Evolutionary conservation across 306 rosid genomes (phyloP).

Genomic region (Chamaecrista fasciculata): DNA sequence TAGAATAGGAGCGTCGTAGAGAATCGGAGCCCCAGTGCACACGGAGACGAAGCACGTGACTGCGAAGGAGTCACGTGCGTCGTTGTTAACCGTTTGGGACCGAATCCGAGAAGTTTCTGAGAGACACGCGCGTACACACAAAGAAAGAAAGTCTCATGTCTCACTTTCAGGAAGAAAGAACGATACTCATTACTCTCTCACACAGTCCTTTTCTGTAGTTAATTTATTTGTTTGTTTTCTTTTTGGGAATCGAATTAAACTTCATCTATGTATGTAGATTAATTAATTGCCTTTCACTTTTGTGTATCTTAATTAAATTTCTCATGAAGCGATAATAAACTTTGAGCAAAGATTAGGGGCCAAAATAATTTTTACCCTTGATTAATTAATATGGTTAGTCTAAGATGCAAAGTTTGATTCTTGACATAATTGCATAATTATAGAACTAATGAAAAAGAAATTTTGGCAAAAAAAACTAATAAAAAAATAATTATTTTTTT

Average conservation of each 20-base stretch:
- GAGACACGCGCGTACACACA: not conserved
- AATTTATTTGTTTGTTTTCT: not conserved
- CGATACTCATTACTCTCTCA: not conserved
- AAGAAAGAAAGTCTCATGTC: constrained; percentile 5
- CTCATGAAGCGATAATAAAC: too few species aligned
- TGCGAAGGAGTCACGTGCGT: constrained; percentile 49
- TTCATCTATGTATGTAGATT: not conserved
- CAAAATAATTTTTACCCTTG: too few species aligned
- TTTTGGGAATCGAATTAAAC: constrained; percentile 2
- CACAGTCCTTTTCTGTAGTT: not conserved
- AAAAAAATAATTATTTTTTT: too few species aligned
- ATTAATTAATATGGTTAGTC: too few species aligned
- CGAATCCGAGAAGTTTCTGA: constrained; percentile 59
- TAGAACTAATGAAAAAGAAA: too few species aligned
- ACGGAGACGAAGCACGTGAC: constrained; percentile 56
- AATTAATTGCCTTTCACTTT: too few species aligned
- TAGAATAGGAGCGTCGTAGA: constrained; percentile 26
- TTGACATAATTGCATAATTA: too few species aligned
- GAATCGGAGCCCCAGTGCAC: constrained; percentile 38
- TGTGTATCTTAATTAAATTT: too few species aligned
- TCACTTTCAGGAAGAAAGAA: constrained; percentile 26
- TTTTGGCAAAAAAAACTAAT: too few species aligned
- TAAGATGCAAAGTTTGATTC: too few species aligned
- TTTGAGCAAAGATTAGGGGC: too few species aligned
- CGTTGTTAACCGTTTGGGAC: constrained; percentile 46